Evolutionary conservation across 768 basidiomycete genomes (phyloP).

Genomic region (Boletus tomentosulus): DNA sequence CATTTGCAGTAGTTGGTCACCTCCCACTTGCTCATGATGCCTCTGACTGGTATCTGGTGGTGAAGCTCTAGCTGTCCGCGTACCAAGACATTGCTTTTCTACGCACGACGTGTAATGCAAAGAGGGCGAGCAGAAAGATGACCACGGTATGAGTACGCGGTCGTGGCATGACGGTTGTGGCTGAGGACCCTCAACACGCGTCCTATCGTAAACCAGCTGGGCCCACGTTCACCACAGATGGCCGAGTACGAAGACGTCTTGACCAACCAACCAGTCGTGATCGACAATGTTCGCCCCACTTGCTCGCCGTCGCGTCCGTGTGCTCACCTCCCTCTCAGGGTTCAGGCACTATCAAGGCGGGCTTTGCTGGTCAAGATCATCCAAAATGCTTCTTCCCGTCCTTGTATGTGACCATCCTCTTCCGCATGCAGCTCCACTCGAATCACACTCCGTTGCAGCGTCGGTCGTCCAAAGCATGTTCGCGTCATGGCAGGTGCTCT

Average conservation of each 20-base stretch:
- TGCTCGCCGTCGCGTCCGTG: conserved; percentile 20
- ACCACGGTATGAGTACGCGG: conserved; percentile 5
- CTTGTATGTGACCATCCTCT: conserved; percentile 63
- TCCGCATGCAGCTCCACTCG: conserved; percentile 27
- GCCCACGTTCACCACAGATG: conserved; percentile 41
- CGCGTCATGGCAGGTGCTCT: conserved; percentile 97
- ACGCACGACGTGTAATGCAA: conserved; percentile 25
- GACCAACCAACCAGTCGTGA: conserved; percentile 98
- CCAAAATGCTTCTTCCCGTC: conserved; percentile 99
- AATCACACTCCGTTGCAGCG: conserved; percentile 44
- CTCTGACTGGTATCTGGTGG: conserved; percentile 37
- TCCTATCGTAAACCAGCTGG: background rate
- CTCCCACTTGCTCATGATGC: conserved; percentile 71
- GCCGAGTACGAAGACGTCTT: conserved; percentile 89
- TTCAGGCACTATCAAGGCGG: conserved; percentile 97
- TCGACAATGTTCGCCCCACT: conserved; percentile 78
- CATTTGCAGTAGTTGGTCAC: conserved; percentile 93
- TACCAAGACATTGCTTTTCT: conserved; percentile 3
- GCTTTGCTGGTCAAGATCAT: conserved; percentile 98
- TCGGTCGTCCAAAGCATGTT: conserved; percentile 95
- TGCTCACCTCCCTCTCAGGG: conserved; percentile 55
- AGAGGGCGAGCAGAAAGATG: conserved; percentile 17
- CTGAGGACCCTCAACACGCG: conserved; percentile 6
- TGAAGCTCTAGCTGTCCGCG: conserved; percentile 10
- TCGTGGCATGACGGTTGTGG: conserved; percentile 21